Conservation (phyloP, 1,284 basidiomycete species). For the Cryptococcus hybrid region DNA sequence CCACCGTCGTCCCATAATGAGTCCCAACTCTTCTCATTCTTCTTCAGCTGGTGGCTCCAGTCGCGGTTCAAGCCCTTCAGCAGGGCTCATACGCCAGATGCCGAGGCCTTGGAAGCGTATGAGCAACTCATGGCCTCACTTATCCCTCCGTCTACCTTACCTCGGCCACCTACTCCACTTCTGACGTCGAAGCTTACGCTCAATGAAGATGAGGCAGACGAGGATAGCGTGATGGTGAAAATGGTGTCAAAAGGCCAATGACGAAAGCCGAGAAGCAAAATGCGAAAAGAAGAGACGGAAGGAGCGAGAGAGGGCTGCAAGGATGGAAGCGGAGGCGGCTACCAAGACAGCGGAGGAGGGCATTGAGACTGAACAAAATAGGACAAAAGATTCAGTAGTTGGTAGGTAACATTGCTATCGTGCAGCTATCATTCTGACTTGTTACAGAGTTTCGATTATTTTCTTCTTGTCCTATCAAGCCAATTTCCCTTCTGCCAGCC, state of each 20-base stretch:
- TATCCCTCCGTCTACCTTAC: constrained; percentile 7
- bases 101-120: constrained; percentile 20
- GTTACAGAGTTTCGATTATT: constrained; percentile 32
- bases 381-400: background rate
- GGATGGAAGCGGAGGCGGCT: constrained; percentile 2
- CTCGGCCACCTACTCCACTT: background rate
- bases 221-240: constrained; percentile 7
- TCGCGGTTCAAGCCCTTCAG: background rate
- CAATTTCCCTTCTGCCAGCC: constrained; percentile 15
- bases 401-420: background rate
- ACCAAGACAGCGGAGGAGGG: background rate
- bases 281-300: constrained; percentile 46
- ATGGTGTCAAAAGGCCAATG: constrained; percentile 23
- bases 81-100: constrained; percentile 13
- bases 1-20: too few species aligned
- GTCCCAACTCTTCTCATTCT: too few species aligned
- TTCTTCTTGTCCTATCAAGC: constrained; percentile 21
- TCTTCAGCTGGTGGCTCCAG: background rate
- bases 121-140: constrained; percentile 21
- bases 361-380: background rate
- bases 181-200: background rate
- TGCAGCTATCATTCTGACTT: background rate
- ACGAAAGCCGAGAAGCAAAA: constrained; percentile 47
- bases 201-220: constrained; percentile 2
- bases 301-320: constrained; percentile 33